phyloP scores from a whole-genome alignment of 768 basidiomycete species.

The Agaricus blazei region DNA sequence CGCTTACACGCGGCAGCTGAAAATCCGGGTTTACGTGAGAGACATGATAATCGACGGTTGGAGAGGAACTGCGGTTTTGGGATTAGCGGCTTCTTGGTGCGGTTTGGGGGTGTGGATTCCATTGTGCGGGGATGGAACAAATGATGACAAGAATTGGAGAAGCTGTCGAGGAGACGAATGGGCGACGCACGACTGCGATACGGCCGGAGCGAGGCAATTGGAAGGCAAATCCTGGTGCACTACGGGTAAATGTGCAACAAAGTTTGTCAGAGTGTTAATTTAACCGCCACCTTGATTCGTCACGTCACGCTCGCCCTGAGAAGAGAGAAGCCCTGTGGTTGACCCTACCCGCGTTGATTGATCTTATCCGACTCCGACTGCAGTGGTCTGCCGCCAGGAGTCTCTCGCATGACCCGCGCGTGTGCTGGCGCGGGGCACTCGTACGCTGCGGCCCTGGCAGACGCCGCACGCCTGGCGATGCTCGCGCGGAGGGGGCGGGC shows the following conservation, averaged over 20 bases:
- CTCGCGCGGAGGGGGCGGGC: not conserved
- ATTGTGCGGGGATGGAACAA: too few species aligned
- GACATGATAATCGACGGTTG: too few species aligned
- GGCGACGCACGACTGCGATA: too few species aligned
- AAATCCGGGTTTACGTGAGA: too few species aligned
- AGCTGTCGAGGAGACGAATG: too few species aligned
- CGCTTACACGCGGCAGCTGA: not conserved
- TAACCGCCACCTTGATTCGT: not conserved
- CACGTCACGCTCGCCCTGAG: not conserved
- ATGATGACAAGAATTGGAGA: too few species aligned
- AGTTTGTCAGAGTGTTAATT: not conserved
- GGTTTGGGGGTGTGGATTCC: not conserved
- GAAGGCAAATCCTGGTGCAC: too few species aligned
- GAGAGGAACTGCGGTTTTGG: too few species aligned
- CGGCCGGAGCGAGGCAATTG: too few species aligned
- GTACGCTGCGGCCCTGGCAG: not conserved
- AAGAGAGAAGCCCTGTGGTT: not conserved
- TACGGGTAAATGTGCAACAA: not conserved
- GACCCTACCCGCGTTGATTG: constrained; percentile 1
- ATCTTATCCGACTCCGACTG: constrained; percentile 7
- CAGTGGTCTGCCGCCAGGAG: not conserved
- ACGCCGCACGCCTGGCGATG: not conserved
- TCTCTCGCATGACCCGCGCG: too few species aligned
- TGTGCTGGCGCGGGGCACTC: not conserved
- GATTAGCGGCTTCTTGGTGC: not conserved